Evolutionary conservation across 495 filamentous ascomycete species (phyloP).

Genomic region (Penicillium taxi): DNA sequence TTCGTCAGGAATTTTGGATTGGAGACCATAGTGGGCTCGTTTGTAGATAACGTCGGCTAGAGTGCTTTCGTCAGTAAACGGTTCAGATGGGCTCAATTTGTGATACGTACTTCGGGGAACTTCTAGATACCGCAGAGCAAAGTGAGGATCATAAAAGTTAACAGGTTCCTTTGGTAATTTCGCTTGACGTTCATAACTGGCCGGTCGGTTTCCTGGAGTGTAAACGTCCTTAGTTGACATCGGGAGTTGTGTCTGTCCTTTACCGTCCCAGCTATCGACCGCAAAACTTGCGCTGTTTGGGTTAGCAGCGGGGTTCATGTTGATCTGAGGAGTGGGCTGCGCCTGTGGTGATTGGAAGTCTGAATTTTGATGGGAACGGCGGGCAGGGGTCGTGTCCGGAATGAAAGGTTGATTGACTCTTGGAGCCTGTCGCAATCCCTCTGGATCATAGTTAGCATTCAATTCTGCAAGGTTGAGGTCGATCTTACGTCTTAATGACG

Average conservation of each 20-base stretch:
- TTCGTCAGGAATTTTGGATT: conserved; percentile 70
- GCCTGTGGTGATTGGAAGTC: conserved; percentile 32
- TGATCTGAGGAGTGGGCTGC: conserved; percentile 15
- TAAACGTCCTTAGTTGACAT: conserved; percentile 38
- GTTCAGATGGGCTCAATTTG: not conserved
- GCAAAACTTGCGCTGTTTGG: conserved; percentile 22
- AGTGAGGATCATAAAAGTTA: conserved; percentile 41
- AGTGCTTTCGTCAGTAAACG: not conserved
- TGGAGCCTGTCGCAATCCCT: conserved; percentile 41
- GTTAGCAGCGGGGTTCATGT: conserved; percentile 26
- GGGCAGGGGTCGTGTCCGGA: conserved; percentile 35
- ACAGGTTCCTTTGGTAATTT: conserved; percentile 28
- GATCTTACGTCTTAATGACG: conserved; percentile 22
- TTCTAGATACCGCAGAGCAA: conserved; percentile 34
- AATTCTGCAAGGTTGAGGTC: not conserved
- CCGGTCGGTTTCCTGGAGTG: conserved; percentile 38
- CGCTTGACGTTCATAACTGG: conserved; percentile 17
- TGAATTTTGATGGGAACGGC: conserved; percentile 30
- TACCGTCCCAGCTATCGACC: conserved; percentile 34
- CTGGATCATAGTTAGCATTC: conserved; percentile 20
- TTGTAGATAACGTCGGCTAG: conserved; percentile 69
- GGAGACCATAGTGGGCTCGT: conserved; percentile 69
- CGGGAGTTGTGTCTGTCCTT: conserved; percentile 27
- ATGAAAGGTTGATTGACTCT: conserved; percentile 42
- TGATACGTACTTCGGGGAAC: conserved; percentile 34